Evolutionary conservation across 805 yeast species (phyloP).

Genomic region (Scheffersomyces coipomensis): DNA sequence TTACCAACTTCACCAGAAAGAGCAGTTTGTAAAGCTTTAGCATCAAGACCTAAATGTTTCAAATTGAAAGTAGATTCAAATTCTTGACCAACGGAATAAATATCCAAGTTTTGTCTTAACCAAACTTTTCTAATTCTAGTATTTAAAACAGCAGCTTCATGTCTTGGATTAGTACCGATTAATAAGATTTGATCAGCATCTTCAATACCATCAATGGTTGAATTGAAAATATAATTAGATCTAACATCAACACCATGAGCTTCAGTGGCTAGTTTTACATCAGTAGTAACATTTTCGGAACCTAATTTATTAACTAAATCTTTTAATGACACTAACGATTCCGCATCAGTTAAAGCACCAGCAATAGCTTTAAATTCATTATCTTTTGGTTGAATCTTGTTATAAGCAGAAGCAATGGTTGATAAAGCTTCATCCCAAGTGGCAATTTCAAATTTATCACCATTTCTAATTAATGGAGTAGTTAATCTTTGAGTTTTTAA

Average conservation of each 20-base stretch:
- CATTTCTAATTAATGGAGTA: conserved; percentile 70
- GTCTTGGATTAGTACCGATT: conserved; percentile 86
- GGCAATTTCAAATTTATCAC: conserved; percentile 66
- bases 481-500: conserved; percentile 84
- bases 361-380: conserved; percentile 78
- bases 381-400: conserved; percentile 54
- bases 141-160: conserved; percentile 85
- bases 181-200: conserved; percentile 79
- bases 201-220: conserved; percentile 75
- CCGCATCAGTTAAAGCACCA: conserved; percentile 82
- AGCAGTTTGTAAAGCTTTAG: conserved; percentile 56
- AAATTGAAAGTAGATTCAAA: conserved; percentile 76
- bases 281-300: conserved; percentile 78
- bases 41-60: conserved; percentile 61
- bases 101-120: conserved; percentile 65
- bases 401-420: conserved; percentile 62
- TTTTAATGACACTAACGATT: conserved; percentile 76
- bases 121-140: conserved; percentile 80
- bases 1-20: conserved; percentile 67
- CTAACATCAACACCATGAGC: conserved; percentile 73
- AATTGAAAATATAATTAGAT: conserved; percentile 77
- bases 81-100: conserved; percentile 70
- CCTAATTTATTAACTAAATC: conserved; percentile 75
- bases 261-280: conserved; percentile 54
- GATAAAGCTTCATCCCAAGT: conserved; percentile 87